phyloP scores from a whole-genome alignment of 176 grass and related monocot species.

The Raddia guianensis region DNA sequence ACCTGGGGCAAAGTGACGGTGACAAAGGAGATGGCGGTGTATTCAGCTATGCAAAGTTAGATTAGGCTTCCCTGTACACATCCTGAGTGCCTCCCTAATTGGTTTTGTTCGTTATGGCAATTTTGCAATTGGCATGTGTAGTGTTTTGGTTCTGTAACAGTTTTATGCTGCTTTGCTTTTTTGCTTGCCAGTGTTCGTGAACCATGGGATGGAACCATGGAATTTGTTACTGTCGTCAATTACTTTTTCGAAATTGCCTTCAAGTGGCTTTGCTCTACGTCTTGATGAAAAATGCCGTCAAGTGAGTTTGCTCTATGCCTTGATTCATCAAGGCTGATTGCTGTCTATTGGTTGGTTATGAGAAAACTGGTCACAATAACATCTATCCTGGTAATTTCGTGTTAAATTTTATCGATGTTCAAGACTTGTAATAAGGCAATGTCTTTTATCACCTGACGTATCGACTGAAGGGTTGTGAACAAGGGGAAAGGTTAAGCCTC shows the following conservation, averaged over 20 bases:
- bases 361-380: not conserved
- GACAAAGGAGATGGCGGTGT: slow-evolving; percentile 41
- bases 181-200: slow-evolving; percentile 36
- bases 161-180: slow-evolving; percentile 8
- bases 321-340: slow-evolving; percentile 9
- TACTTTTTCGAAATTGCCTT: slow-evolving; percentile 17
- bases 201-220: not conserved
- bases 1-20: slow-evolving; percentile 28
- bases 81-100: not conserved
- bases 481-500: too few relatives aligned
- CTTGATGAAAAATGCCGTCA: not conserved
- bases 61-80: slow-evolving; percentile 28
- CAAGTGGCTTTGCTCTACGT: not conserved
- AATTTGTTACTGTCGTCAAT: slow-evolving; percentile 38
- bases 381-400: not conserved
- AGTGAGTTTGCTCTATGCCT: not conserved
- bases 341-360: not conserved
- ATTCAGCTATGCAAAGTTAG: slow-evolving; percentile 37
- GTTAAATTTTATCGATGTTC: not conserved
- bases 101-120: slow-evolving; percentile 25
- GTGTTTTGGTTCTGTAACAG: slow-evolving; percentile 27
- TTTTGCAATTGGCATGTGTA: slow-evolving; percentile 21
- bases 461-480: not conserved
- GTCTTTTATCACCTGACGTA: not conserved
- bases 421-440: not conserved